These are phyloP conservation scores for Gamsiella multidivaricata DNA, from an alignment of 192 early-diverging fungal species.

Conservation along the genomic window DNA sequence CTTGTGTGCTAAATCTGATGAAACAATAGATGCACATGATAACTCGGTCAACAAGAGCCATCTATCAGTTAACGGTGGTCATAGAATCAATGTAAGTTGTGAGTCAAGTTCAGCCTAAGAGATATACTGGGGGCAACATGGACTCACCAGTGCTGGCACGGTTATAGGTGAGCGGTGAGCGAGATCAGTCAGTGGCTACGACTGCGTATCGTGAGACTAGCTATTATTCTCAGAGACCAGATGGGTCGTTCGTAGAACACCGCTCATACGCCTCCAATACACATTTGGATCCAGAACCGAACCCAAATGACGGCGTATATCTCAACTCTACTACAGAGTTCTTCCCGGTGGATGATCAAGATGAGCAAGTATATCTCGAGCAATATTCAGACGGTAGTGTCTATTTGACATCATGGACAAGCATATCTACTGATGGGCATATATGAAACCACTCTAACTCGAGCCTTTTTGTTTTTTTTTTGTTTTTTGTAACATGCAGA, in stretches of 20 bases:
- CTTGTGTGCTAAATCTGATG: neutral
- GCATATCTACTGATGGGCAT: neutral
- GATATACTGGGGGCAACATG: neutral
- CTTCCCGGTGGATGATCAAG: constrained; percentile 49
- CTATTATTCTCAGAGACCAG: constrained; percentile 14
- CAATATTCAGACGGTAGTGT: constrained; percentile 43
- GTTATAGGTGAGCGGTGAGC: neutral
- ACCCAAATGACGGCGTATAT: constrained; percentile 25
- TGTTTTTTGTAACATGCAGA: constrained; percentile 11
- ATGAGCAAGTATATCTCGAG: constrained; percentile 48
- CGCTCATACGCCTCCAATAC: constrained; percentile 21
- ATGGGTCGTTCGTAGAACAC: constrained; percentile 47
- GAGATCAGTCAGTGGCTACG: neutral
- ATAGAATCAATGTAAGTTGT: constrained; percentile 1
- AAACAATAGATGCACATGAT: neutral
- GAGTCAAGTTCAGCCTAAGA: neutral
- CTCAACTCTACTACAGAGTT: constrained; percentile 49
- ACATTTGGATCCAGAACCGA: constrained; percentile 5
- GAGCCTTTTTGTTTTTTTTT: neutral
- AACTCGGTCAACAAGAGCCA: constrained; percentile 11
- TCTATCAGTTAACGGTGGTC: constrained; percentile 1
- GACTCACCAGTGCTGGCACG: neutral
- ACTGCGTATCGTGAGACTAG: constrained; percentile 10
- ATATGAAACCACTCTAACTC: neutral
- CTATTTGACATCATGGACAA: neutral